Evolutionary conservation across 129 eudicot species (phyloP).

Genomic region (Heracleum sosnowskyi): DNA sequence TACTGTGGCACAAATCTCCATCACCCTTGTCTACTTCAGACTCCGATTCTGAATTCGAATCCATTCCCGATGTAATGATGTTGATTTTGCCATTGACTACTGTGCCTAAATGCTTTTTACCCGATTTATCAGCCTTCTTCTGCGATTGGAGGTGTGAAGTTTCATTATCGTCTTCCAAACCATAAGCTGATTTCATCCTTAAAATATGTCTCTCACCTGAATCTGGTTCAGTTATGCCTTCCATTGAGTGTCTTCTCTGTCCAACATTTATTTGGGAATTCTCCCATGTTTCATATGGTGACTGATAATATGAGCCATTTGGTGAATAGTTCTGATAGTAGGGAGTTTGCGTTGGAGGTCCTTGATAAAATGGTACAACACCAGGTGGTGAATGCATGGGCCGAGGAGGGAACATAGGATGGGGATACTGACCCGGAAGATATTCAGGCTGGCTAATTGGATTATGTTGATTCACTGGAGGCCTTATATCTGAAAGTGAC

Average conservation of each 20-base stretch:
- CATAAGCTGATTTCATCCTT: neutral
- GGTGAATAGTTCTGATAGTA: slow-evolving; percentile 66
- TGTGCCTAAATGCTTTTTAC: slow-evolving; percentile 50
- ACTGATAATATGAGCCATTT: slow-evolving; percentile 47
- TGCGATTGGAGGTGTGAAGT: slow-evolving; percentile 23
- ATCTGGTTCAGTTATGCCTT: slow-evolving; percentile 36
- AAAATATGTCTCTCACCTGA: slow-evolving; percentile 18
- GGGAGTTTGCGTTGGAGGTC: slow-evolving; percentile 64
- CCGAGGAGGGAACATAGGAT: slow-evolving; percentile 68
- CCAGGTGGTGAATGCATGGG: slow-evolving; percentile 65
- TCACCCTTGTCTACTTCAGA: slow-evolving; percentile 26
- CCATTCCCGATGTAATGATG: slow-evolving; percentile 46
- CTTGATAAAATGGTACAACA: slow-evolving; percentile 50
- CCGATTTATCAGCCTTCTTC: slow-evolving; percentile 37
- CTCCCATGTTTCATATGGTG: slow-evolving; percentile 49
- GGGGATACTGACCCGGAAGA: slow-evolving; percentile 53
- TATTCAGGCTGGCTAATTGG: slow-evolving; percentile 50
- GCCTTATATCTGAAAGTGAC: slow-evolving; percentile 26
- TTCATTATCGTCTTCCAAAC: slow-evolving; percentile 24
- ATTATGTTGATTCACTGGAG: slow-evolving; percentile 20
- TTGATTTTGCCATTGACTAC: slow-evolving; percentile 81
- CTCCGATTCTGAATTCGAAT: slow-evolving; percentile 40
- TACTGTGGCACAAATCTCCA: neutral
- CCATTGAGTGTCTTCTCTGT: slow-evolving; percentile 47
- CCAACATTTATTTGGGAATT: slow-evolving; percentile 32